phyloP scores from a whole-genome alignment of 129 eudicot species.

The Helichrysum umbraculigerum region DNA sequence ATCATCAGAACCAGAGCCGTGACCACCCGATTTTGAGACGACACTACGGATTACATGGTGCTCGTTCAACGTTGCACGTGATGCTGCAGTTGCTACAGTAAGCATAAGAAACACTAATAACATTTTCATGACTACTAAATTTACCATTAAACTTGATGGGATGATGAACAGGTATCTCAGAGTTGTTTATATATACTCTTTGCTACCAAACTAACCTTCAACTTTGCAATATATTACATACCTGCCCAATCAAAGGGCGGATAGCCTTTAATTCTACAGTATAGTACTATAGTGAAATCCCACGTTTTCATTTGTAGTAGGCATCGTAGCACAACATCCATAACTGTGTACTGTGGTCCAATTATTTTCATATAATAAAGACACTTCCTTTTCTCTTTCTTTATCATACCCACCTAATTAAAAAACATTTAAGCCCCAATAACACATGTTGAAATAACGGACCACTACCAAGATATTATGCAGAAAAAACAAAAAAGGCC shows the following conservation, averaged over 20 bases:
- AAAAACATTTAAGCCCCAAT: background rate
- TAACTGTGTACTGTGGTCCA: background rate
- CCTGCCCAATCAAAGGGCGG: background rate
- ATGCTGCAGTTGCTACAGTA: constrained; percentile 20
- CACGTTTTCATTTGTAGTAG: constrained; percentile 1
- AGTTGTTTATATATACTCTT: constrained; percentile 9
- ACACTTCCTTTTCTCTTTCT: background rate
- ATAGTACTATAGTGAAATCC: background rate
- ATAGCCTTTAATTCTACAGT: background rate
- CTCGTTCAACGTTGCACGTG: constrained; percentile 4
- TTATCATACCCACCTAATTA: background rate
- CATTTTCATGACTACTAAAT: constrained; percentile 7
- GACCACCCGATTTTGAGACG: background rate
- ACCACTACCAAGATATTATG: background rate
- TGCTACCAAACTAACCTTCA: background rate
- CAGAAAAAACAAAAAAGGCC: background rate
- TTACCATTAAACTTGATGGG: background rate
- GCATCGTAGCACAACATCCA: background rate
- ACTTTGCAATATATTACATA: constrained; percentile 8
- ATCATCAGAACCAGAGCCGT: background rate
- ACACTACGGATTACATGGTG: constrained; percentile 13
- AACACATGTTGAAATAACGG: background rate
- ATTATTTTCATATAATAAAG: background rate
- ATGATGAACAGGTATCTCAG: background rate
- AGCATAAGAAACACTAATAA: constrained; percentile 17